phyloP scores from a whole-genome alignment of 192 early-diverging fungal genomes.

The Chytriomyces sp. region DNA sequence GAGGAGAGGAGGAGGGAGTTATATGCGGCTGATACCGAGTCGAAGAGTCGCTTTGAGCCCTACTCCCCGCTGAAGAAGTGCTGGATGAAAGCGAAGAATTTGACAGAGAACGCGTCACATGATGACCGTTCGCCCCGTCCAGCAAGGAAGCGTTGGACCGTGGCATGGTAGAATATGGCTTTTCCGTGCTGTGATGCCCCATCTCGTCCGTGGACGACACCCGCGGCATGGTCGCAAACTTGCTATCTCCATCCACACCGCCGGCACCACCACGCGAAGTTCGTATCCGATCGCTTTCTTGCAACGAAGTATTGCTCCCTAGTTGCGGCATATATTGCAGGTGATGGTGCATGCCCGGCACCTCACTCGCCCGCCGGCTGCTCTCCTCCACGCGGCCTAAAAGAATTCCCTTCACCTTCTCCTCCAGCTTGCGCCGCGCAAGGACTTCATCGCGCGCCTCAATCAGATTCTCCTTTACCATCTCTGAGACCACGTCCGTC shows the following conservation, averaged over 20 bases:
- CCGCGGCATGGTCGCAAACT: not conserved
- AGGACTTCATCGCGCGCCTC: constrained; percentile 40
- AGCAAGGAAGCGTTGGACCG: not conserved
- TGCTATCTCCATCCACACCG: no score
- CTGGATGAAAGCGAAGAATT: not conserved
- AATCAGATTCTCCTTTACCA: constrained; percentile 50
- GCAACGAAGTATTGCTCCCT: not conserved
- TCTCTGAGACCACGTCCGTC: constrained; percentile 66
- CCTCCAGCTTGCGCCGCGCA: constrained; percentile 38
- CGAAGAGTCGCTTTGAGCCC: not conserved
- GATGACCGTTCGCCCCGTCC: not conserved
- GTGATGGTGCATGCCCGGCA: no score
- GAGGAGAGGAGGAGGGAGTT: not conserved
- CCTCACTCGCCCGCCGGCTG: not conserved
- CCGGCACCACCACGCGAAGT: not conserved
- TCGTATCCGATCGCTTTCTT: not conserved
- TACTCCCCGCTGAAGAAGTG: not conserved
- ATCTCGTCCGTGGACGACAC: not conserved
- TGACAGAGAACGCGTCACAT: not conserved
- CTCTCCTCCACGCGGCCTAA: constrained; percentile 17
- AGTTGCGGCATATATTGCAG: no score
- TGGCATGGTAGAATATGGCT: constrained; percentile 5
- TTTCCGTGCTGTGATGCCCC: not conserved
- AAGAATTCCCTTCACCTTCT: constrained; percentile 26
- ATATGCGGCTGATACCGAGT: constrained; percentile 1